Evolutionary conservation across 108 stramenopile genomes (phyloP).

Genomic region (Licmophora abbreviata): DNA sequence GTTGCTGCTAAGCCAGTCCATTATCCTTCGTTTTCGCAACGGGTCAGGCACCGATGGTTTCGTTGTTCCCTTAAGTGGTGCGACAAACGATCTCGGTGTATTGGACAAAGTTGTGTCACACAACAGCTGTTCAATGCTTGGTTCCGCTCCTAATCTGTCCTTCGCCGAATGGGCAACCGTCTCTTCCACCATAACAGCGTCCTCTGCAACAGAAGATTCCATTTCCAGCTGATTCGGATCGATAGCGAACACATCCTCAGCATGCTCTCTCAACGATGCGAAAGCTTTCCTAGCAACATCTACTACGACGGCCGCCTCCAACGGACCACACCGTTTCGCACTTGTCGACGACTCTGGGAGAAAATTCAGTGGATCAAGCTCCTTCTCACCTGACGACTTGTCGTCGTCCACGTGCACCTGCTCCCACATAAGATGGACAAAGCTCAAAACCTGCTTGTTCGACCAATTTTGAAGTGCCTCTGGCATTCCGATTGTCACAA

Average conservation of each 20-base stretch:
- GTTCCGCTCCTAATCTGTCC: slow-evolving; percentile 3
- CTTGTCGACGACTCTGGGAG: slow-evolving; percentile 6
- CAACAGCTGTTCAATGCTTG: slow-evolving; percentile 1
- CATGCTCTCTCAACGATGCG: slow-evolving; percentile 51
- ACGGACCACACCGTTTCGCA: slow-evolving; percentile 27
- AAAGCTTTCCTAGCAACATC: slow-evolving; percentile 70
- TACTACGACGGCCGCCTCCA: slow-evolving; percentile 66
- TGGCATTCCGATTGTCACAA: slow-evolving; percentile 75
- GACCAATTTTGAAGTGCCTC: slow-evolving; percentile 68
- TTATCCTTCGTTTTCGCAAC: slow-evolving; percentile 52
- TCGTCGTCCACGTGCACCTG: slow-evolving; percentile 2
- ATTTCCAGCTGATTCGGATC: slow-evolving; percentile 31
- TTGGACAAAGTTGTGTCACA: neutral
- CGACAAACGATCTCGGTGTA: slow-evolving; percentile 34
- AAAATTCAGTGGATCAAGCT: slow-evolving; percentile 32
- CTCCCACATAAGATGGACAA: slow-evolving; percentile 74
- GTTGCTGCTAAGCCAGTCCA: slow-evolving; percentile 73
- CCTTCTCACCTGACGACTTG: no score
- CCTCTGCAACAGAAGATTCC: slow-evolving; percentile 52
- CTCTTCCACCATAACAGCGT: slow-evolving; percentile 56
- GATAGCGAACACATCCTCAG: slow-evolving; percentile 51
- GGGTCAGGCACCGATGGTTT: slow-evolving; percentile 40
- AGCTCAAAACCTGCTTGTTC: slow-evolving; percentile 81
- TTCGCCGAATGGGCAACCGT: no score
- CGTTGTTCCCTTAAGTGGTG: slow-evolving; percentile 30